Conservation (phyloP, 208 protist species). For the Trypanosomatidae sp. region DNA sequence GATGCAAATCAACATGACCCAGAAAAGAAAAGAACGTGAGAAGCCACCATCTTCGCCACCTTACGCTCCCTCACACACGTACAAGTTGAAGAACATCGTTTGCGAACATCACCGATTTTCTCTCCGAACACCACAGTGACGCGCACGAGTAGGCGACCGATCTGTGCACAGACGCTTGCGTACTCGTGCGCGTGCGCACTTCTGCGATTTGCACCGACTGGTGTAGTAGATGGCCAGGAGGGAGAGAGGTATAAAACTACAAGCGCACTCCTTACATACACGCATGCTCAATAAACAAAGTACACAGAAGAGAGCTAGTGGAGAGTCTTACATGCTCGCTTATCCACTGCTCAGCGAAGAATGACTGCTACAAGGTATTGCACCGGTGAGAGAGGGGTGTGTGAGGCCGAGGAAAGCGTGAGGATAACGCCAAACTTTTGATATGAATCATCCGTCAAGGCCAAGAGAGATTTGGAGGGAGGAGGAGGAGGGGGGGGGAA, state of each 20-base stretch:
- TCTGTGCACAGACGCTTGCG: neutral
- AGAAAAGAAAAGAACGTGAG: neutral
- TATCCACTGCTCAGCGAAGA: slow-evolving; percentile 1
- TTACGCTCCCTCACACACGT: neutral
- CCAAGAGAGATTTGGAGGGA: neutral
- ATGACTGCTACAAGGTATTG: neutral
- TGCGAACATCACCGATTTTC: too few relatives aligned
- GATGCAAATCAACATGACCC: neutral
- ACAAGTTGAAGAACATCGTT: too few relatives aligned
- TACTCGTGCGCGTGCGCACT: neutral
- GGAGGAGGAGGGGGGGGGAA: neutral
- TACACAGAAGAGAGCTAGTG: neutral
- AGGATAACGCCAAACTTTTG: too few relatives aligned
- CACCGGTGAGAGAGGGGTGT: neutral
- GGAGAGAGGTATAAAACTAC: neutral
- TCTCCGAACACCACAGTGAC: too few relatives aligned
- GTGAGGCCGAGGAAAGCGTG: neutral
- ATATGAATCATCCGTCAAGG: neutral
- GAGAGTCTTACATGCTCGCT: neutral
- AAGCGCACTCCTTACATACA: neutral
- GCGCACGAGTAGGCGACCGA: neutral
- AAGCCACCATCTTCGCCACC: neutral
- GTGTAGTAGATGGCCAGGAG: neutral
- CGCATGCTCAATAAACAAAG: neutral
- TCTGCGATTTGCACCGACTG: neutral